phyloP scores from a whole-genome alignment of 2,329 filamentous ascomycete genomes.

The Botrytis fragariae region DNA sequence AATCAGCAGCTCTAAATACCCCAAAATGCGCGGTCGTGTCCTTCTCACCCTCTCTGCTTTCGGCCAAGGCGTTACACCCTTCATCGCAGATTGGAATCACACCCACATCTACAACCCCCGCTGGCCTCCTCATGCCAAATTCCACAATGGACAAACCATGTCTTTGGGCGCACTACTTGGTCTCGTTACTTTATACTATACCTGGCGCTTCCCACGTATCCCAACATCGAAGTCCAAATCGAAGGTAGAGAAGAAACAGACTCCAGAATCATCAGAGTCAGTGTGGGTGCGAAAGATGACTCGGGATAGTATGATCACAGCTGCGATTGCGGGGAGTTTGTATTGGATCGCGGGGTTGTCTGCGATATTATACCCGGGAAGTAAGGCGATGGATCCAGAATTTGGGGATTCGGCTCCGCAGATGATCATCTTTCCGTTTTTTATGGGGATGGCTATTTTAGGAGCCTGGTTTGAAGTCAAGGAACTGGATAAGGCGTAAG shows the following conservation, averaged over 20 bases:
- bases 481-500: neutral
- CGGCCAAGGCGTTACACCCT: slow-evolving; percentile 26
- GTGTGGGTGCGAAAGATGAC: neutral
- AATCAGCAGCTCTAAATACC: neutral
- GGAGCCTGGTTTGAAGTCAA: slow-evolving; percentile 23
- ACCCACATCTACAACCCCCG: slow-evolving; percentile 48
- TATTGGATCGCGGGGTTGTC: slow-evolving; percentile 46
- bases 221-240: neutral
- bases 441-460: slow-evolving; percentile 14
- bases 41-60: slow-evolving; percentile 31
- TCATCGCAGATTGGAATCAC: slow-evolving; percentile 42
- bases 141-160: slow-evolving; percentile 55
- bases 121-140: slow-evolving; percentile 51
- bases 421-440: slow-evolving; percentile 23
- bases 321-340: slow-evolving; percentile 43
- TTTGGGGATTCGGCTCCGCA: slow-evolving; percentile 44
- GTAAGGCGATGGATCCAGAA: slow-evolving; percentile 46
- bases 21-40: slow-evolving; percentile 25
- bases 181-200: slow-evolving; percentile 41
- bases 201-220: slow-evolving; percentile 30
- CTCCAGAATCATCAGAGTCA: neutral
- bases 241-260: neutral
- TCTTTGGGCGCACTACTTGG: slow-evolving; percentile 44
- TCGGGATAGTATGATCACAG: slow-evolving; percentile 33
- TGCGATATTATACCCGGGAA: slow-evolving; percentile 48